Conservation (phyloP, 2,329 filamentous ascomycete species). For the Calonectria fujianensis region DNA sequence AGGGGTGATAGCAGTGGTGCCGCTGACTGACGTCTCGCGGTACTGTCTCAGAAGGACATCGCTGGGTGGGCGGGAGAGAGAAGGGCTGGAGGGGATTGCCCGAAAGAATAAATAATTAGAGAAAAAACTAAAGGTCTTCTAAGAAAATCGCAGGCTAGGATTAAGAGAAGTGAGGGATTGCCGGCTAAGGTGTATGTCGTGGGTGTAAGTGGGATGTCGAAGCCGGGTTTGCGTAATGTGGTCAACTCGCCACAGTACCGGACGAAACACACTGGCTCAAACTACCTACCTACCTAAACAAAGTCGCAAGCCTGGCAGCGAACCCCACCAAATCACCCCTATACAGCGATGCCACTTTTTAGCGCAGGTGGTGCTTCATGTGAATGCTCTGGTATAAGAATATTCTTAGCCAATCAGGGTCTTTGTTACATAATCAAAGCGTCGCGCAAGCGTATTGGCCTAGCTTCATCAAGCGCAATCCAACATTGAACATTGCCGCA, state of each 20-base stretch:
- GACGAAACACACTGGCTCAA: constrained; percentile 3
- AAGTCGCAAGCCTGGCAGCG: too few relatives aligned
- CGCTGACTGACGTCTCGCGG: constrained; percentile 28
- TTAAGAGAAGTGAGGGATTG: background rate
- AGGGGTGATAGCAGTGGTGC: constrained; percentile 19
- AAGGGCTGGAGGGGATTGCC: background rate
- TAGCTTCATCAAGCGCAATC: constrained; percentile 46
- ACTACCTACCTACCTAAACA: constrained; percentile 10
- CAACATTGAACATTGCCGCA: constrained; percentile 41
- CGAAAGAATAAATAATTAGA: background rate
- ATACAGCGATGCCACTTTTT: constrained; percentile 21
- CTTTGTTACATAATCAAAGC: constrained; percentile 51
- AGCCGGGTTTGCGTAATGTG: constrained; percentile 35
- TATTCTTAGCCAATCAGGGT: constrained; percentile 41
- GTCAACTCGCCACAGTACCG: constrained; percentile 20
- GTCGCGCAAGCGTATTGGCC: constrained; percentile 44
- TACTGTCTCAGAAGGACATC: constrained; percentile 33
- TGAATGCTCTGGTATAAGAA: background rate
- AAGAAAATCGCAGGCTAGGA: background rate
- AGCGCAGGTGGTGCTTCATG: background rate
- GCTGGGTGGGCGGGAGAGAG: background rate
- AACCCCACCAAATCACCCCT: constrained; percentile 35
- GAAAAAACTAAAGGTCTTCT: background rate
- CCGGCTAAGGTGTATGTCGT: background rate
- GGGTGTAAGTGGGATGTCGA: background rate